These are phyloP conservation scores for Apiotrichum laibachii DNA, from an alignment of 1,284 basidiomycete species.

Conservation along the genomic window DNA sequence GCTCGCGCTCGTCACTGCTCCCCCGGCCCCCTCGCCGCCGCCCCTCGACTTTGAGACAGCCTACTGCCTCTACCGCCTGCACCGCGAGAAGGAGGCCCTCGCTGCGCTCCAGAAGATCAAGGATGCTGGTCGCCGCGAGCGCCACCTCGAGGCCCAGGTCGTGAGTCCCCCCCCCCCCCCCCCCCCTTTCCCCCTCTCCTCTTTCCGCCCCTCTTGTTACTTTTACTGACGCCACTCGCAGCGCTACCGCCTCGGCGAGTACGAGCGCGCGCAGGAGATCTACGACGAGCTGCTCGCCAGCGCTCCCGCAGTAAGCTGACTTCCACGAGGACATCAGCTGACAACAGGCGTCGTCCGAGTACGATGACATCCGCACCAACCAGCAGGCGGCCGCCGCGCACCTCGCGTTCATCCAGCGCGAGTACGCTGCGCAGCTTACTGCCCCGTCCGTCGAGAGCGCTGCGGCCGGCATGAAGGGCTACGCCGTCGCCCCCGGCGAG, in stretches of 20 bases:
- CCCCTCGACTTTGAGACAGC: conserved; percentile 65
- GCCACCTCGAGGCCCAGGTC: conserved; percentile 79
- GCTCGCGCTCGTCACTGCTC: conserved; percentile 48
- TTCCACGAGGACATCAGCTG: not conserved
- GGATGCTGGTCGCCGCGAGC: conserved; percentile 61
- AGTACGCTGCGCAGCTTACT: conserved; percentile 58
- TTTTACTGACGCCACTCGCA: conserved; percentile 42
- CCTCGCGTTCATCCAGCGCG: conserved; percentile 72
- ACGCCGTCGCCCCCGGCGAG: conserved; percentile 32
- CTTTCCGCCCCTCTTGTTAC: not conserved
- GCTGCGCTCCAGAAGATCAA: conserved; percentile 57
- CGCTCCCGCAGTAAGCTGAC: conserved; percentile 61
- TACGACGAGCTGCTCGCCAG: conserved; percentile 75
- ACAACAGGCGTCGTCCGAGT: conserved; percentile 74
- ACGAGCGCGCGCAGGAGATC: conserved; percentile 66
- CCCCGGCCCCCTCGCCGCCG: conserved; percentile 20
- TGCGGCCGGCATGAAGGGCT: conserved; percentile 8
- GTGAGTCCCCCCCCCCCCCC: conserved; percentile 58
- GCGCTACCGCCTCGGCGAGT: conserved; percentile 74
- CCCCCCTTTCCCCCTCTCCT: not conserved
- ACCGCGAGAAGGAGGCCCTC: conserved; percentile 66
- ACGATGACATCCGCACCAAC: conserved; percentile 78
- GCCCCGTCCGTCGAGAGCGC: conserved; percentile 23
- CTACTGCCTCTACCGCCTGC: conserved; percentile 76
- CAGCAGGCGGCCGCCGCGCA: conserved; percentile 72